Conservation (phyloP, 2,329 filamentous ascomycete species). For the Exophiala mesophila region DNA sequence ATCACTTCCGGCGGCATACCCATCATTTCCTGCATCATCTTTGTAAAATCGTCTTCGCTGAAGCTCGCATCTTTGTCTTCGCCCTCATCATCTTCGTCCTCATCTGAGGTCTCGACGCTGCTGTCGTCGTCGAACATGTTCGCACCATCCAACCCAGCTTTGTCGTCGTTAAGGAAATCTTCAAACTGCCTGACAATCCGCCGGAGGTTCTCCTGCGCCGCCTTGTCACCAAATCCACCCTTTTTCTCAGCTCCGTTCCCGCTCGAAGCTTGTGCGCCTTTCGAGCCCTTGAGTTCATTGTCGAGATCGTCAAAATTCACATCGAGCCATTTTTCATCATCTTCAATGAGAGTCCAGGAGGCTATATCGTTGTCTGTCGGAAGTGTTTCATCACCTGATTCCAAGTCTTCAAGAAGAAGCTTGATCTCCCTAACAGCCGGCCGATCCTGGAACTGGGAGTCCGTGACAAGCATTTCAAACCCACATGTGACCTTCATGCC, state of each 20-base stretch:
- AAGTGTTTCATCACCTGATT: constrained; percentile 64
- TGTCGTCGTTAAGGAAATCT: constrained; percentile 80
- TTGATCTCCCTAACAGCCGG: constrained; percentile 68
- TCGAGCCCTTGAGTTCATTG: constrained; percentile 62
- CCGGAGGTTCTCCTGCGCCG: constrained; percentile 57
- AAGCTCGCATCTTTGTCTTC: constrained; percentile 75
- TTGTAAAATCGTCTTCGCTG: constrained; percentile 76
- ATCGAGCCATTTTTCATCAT: constrained; percentile 86
- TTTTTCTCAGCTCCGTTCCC: constrained; percentile 10
- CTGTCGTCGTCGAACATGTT: constrained; percentile 63
- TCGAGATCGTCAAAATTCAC: constrained; percentile 90
- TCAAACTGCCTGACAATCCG: constrained; percentile 96
- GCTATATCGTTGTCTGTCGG: constrained; percentile 70
- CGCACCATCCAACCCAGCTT: constrained; percentile 72
- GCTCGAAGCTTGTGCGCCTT: constrained; percentile 32
- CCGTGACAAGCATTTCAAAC: constrained; percentile 77
- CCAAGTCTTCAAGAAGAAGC: constrained; percentile 69
- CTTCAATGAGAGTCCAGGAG: constrained; percentile 65
- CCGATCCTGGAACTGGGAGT: constrained; percentile 64
- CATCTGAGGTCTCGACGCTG: constrained; percentile 49
- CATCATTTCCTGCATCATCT: constrained; percentile 92
- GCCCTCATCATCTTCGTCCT: constrained; percentile 54
- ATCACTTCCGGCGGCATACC: constrained; percentile 51
- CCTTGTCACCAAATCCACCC: constrained; percentile 41
- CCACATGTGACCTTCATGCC: constrained; percentile 90